These are phyloP conservation scores for Tulasnella sp. DNA, from an alignment of 768 basidiomycete species.

Conservation along the genomic window DNA sequence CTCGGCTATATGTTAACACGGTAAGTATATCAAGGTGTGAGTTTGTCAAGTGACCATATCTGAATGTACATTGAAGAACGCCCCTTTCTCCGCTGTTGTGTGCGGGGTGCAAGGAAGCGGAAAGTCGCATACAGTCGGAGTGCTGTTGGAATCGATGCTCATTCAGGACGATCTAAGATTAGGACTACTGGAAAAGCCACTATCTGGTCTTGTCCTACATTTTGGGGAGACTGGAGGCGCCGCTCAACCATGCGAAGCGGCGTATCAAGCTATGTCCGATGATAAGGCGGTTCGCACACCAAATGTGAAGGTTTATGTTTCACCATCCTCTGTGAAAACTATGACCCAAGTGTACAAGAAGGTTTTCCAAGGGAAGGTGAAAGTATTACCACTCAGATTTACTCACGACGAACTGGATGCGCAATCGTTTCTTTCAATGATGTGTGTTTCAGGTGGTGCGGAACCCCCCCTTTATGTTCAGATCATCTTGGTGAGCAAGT, in stretches of 20 bases:
- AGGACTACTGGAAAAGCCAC: conserved; percentile 1
- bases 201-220: conserved; percentile 50
- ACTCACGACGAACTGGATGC: conserved; percentile 9
- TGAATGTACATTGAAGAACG: background rate
- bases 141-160: conserved; percentile 7
- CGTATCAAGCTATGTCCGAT: conserved; percentile 38
- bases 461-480: conserved; percentile 60
- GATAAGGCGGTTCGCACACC: conserved; percentile 16
- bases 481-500: conserved; percentile 40
- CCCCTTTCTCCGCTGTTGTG: conserved; percentile 14
- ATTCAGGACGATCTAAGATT: conserved; percentile 6
- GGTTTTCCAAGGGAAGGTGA: background rate
- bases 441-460: conserved; percentile 30
- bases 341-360: conserved; percentile 40
- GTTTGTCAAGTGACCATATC: background rate
- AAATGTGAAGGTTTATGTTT: conserved; percentile 40
- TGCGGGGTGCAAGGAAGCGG: conserved; percentile 17
- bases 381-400: conserved; percentile 31
- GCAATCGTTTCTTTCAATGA: conserved; percentile 8
- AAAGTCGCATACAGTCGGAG: conserved; percentile 15
- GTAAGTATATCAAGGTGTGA: conserved; percentile 27
- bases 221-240: conserved; percentile 51
- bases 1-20: conserved; percentile 54
- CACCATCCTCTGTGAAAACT: conserved; percentile 45
- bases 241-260: conserved; percentile 51